Evolutionary conservation across 2,329 filamentous ascomycete genomes (phyloP), one percentile per base, ranked within the genome.

Genomic region (Arthrobotrys sinensis): DNA sequence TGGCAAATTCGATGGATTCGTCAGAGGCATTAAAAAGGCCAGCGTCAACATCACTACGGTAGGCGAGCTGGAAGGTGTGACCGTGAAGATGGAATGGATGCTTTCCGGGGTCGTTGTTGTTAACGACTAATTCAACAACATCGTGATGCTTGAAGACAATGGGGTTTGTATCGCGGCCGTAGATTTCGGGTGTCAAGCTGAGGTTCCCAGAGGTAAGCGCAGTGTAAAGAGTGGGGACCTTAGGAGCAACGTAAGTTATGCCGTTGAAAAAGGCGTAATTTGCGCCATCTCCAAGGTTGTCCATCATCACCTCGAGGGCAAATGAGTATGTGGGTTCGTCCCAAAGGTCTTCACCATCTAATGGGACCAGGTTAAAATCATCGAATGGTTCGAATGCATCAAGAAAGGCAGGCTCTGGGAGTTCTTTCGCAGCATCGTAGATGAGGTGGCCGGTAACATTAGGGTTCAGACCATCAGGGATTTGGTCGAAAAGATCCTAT

Each of bases 171-270:
- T 89, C 89, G 16, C 86, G 85, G 34, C 92, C 91, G 82, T 94
- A 94, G 3, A 93, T 85, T 1, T 83, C 80, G 0, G 90, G 86
- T 78, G 93, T 86, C 1, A 86, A 86, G 12, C 89, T 88, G 16
- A 87, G 79, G 2, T 85, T 82, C 14, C 89, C 89, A 0, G 89
- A 85, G 0, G 89, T 90, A 2, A 96, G 86, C 0, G 88, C 92
- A 0, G 91, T 93, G 86, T 94, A 96, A 0, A 97, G 86, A 0
- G 91, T 90, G 0, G 93, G 94, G 0, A 96, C 93, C 83, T 93
- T 92, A 60, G 92, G 93, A 0, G 85, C 70, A 2, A 88, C 88
- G 83, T 94, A 97, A 34, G 92, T 93, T 80, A 93, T 89, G 83
- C 92, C 90, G 86, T 95, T 94, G 85, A 92, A 89, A 84, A 91